phyloP scores from a whole-genome alignment of 352 stramenopile species.

The Globisporangium nunn region DNA sequence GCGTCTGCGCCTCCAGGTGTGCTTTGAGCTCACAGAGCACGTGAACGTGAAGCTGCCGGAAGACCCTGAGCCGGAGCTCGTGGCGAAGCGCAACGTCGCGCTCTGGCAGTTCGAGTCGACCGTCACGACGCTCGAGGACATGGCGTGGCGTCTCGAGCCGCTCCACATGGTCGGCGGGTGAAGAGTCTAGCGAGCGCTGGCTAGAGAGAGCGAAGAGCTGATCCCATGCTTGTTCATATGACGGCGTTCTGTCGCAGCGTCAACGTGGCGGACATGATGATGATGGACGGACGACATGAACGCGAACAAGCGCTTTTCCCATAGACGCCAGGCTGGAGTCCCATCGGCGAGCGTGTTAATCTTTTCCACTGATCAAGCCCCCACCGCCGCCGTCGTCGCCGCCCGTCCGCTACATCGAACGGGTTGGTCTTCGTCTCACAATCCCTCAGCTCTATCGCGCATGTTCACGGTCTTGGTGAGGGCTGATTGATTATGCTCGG shows the following conservation, averaged over 20 bases:
- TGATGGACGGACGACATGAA: neutral
- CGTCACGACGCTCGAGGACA: constrained; percentile 35
- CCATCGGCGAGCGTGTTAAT: too few relatives aligned
- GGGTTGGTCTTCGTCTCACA: too few relatives aligned
- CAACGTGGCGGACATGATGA: neutral
- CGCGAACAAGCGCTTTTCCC: too few relatives aligned
- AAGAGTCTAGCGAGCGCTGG: neutral
- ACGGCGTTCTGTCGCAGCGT: neutral
- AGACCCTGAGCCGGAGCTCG: neutral
- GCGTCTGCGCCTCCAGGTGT: constrained; percentile 4
- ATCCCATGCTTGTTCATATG: neutral
- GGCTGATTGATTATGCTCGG: too few relatives aligned
- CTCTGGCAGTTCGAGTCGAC: constrained; percentile 39
- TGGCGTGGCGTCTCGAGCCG: constrained; percentile 36
- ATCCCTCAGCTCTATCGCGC: too few relatives aligned
- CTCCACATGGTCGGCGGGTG: constrained; percentile 1
- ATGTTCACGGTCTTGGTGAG: too few relatives aligned
- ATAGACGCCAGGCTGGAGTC: too few relatives aligned
- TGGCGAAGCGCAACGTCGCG: constrained; percentile 5
- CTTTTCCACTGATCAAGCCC: too few relatives aligned
- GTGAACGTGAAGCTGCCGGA: constrained; percentile 4
- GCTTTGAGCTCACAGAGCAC: constrained; percentile 5
- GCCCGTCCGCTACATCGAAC: too few relatives aligned
- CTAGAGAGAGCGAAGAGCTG: neutral
- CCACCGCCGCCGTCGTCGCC: too few relatives aligned